Conservation (phyloP, 1,284 basidiomycete species). For the Microbotryomycetes sp. region DNA sequence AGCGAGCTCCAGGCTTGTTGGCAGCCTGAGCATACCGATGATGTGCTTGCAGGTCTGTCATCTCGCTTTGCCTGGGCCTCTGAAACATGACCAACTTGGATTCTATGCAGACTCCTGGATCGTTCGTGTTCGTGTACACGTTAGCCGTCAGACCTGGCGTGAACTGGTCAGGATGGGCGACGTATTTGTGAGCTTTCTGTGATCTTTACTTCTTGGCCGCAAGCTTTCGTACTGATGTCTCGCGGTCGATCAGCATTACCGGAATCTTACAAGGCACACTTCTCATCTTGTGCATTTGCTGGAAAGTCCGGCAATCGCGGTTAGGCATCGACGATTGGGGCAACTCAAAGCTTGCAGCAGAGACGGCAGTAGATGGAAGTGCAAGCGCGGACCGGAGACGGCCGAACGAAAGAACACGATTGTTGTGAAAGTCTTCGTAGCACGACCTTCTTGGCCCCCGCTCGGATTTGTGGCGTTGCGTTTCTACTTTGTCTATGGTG, state of each 20-base stretch:
- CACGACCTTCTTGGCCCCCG: too few species aligned
- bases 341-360: constrained; percentile 32
- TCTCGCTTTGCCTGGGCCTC: neutral
- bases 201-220: neutral
- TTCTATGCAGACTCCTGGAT: constrained; percentile 72
- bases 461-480: too few species aligned
- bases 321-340: constrained; percentile 93
- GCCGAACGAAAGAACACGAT: too few species aligned
- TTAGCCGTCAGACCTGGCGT: constrained; percentile 53
- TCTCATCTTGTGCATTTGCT: constrained; percentile 48
- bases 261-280: constrained; percentile 78
- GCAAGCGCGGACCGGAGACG: too few species aligned
- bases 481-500: too few species aligned
- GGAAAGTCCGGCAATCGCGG: constrained; percentile 50
- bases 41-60: constrained; percentile 76
- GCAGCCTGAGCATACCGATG: constrained; percentile 84
- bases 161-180: constrained; percentile 42
- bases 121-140: constrained; percentile 76
- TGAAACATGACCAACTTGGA: too few species aligned
- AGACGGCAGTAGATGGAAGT: neutral
- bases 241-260: constrained; percentile 77
- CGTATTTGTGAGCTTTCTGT: constrained; percentile 37
- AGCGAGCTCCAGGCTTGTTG: constrained; percentile 69
- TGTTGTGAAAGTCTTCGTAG: too few species aligned
- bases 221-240: constrained; percentile 45